These are phyloP conservation scores for Rhizopogon hawkerae DNA, from an alignment of 1,284 basidiomycete genomes.

Conservation along the genomic window DNA sequence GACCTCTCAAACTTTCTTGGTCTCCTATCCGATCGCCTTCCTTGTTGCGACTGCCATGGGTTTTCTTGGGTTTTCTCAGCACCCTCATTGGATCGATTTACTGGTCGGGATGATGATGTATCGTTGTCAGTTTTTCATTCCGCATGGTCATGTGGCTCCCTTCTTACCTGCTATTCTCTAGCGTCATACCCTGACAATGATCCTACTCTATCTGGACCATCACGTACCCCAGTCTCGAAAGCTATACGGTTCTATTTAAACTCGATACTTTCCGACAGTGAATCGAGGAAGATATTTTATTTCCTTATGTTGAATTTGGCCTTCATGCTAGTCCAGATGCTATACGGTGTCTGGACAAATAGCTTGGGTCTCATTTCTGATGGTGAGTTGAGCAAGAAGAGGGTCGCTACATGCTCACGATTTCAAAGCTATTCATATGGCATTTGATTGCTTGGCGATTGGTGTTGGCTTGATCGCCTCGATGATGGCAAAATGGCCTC, in stretches of 20 bases:
- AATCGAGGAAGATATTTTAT: slow-evolving; percentile 94
- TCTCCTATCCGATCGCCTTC: slow-evolving; percentile 46
- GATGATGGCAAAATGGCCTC: slow-evolving; percentile 96
- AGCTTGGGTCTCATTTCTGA: slow-evolving; percentile 95
- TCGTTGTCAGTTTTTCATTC: slow-evolving; percentile 41
- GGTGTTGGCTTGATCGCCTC: slow-evolving; percentile 94
- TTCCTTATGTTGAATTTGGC: slow-evolving; percentile 92
- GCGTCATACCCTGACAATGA: slow-evolving; percentile 49
- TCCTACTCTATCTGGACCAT: slow-evolving; percentile 36
- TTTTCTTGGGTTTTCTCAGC: slow-evolving; percentile 45
- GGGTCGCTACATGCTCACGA: slow-evolving; percentile 3
- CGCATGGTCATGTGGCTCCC: background rate
- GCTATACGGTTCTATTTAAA: slow-evolving; percentile 72
- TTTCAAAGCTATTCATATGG: slow-evolving; percentile 91
- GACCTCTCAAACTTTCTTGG: slow-evolving; percentile 41
- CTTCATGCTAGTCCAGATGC: slow-evolving; percentile 94
- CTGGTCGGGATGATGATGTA: slow-evolving; percentile 45
- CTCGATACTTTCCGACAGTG: slow-evolving; percentile 82
- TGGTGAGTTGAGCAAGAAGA: slow-evolving; percentile 43
- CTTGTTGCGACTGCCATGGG: slow-evolving; percentile 41
- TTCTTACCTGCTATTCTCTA: slow-evolving; percentile 20
- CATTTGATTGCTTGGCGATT: slow-evolving; percentile 97
- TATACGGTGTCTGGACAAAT: slow-evolving; percentile 97
- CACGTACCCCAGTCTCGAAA: slow-evolving; percentile 49
- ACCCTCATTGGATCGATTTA: slow-evolving; percentile 47